Evolutionary conservation across 192 early-diverging fungal genomes (phyloP), one percentile per base, ranked within the genome.

Genomic region (Backusella sp.): DNA sequence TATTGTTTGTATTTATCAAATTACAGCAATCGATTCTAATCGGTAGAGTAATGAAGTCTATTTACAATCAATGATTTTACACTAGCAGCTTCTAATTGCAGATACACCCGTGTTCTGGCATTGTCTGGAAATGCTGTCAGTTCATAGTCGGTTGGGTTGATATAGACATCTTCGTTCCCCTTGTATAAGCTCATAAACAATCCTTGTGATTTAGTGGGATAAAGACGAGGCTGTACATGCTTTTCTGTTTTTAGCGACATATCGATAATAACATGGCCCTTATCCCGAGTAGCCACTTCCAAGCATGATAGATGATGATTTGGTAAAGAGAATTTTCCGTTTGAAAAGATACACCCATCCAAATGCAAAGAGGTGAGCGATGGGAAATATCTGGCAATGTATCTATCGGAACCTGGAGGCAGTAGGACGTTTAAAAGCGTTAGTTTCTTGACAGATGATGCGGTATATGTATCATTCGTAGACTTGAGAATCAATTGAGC

Each of bases 1-100:
- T 21, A 52, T n/a, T 7, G 0, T n/a, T 52, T 52, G 32, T 52
- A 21, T 53, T 39, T 39, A 39, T 39, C 37, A 39, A 39, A 39
- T 39, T 8, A 39, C 37, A 39, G 1, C 36, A 9, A 39, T 39
- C 37, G 11, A 12, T 39, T n/a, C 46, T 62, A 62, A 62, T 3
- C 6, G 9, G 56, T 28, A 9, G 56, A 62, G 11, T 62, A 62
- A 26, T 62, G 23, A 3, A 62, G 56, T 62, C 26, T 28, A 28
- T 62, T 62, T 62, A 62, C 56, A 62, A 62, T 12, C 56, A 62
- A 28, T 62, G 56, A 62, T 62, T 11, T 62, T 62, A 62, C 56
- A 62, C 11, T 26, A 28, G 56, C 56, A 28, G 26, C 56, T 28
- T 62, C 23, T 2, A 62, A 14, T 62, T 62, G 23, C 56, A 62